Evolutionary conservation across 2,329 filamentous ascomycete genomes (phyloP), one percentile per base, ranked within the genome.

Genomic region (Colletotrichum tropicale): DNA sequence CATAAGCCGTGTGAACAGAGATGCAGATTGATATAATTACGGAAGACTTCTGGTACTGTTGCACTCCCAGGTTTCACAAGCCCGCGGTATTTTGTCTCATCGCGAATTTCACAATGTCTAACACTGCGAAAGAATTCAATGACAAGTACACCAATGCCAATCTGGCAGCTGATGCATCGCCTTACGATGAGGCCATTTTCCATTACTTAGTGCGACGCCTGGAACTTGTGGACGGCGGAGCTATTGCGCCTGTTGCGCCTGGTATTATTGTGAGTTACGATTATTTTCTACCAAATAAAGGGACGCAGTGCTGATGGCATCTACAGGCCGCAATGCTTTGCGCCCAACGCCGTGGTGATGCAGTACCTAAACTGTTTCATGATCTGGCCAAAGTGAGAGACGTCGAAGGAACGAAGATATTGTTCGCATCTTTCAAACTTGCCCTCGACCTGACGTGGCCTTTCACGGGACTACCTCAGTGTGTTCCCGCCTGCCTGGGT

Each of bases 211-310:
- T 58, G 21, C 21, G 26, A 26, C 15, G 28, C 0, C 9, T 58
- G 21, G 55, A 58, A 18, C 15, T 21, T 24, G 55, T 58, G 13
- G 8, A 58, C 55, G 13, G 26, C 0, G 55, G 55, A 9, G 16
- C 13, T 9, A 16, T 58, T 28, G 26, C 21, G 12, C 13, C 21
- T 26, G 55, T 18, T 58, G 55, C 24, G 55, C 55, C 55, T 58
- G 55, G 24, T 26, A 58, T 58, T 0, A 58, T 58, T 58, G 55
- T 58, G 26, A 28, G 55, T 26, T 24, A 28, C 0, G 12, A 8
- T 26, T 0, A 0, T 16, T 28, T 1, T 58, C 13, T 16, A 18
- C 1, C 15, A 58, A 10, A 58, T 21, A 21, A 21, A 12, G n/a
- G 10, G 43, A 21, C 43, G 5, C 43, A 48, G 43, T 13, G 43